A percentile compares a stretch with the other conserved stretches of the same genome.
These are phyloP conservation scores for Patellifolia procumbens DNA, from an alignment of 179 eudicot genomes.

Conservation along the genomic window DNA sequence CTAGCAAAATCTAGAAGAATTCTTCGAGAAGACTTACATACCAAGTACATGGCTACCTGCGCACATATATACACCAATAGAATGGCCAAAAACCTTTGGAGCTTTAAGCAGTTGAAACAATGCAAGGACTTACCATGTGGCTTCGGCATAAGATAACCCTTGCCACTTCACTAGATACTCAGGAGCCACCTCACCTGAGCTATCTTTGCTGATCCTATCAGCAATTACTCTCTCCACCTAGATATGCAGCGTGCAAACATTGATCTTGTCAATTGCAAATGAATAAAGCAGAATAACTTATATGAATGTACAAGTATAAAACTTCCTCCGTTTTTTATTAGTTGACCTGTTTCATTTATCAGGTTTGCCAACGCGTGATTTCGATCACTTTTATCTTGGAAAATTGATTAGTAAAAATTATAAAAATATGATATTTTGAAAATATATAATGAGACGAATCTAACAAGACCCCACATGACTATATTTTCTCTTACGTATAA, in stretches of 20 bases:
- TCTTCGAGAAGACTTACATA: neutral
- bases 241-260: constrained; percentile 18
- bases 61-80: neutral
- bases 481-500: too few species aligned
- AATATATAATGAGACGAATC: too few species aligned
- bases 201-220: constrained; percentile 65
- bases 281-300: neutral
- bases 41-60: neutral
- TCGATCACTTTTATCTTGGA: too few species aligned
- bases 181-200: constrained; percentile 58
- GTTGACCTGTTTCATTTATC: too few species aligned
- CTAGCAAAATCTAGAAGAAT: neutral
- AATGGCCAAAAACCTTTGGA: neutral
- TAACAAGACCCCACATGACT: too few species aligned
- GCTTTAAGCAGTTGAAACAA: neutral
- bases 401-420: too few species aligned
- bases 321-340: too few species aligned
- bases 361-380: too few species aligned
- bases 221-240: constrained; percentile 98
- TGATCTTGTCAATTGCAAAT: neutral
- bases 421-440: too few species aligned
- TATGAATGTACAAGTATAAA: too few species aligned
- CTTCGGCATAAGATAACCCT: constrained; percentile 99
- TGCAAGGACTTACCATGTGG: constrained; percentile 68
- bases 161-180: constrained; percentile 99